Evolutionary conservation across 2,329 filamentous ascomycete genomes (phyloP).

Genomic region (Cladosporium sp.): DNA sequence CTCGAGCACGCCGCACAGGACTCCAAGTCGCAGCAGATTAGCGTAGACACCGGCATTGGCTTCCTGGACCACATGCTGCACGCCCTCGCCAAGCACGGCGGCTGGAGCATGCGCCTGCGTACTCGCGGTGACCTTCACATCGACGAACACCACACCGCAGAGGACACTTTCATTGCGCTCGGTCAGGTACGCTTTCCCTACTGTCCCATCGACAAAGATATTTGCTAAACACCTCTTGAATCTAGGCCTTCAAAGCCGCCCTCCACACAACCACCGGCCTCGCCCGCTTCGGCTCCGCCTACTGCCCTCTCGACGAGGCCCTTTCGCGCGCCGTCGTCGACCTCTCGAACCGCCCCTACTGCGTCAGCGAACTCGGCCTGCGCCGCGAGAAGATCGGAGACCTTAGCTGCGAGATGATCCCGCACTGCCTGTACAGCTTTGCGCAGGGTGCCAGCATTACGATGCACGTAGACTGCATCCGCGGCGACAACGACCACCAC

Average conservation of each 20-base stretch:
- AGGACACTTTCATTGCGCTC: conserved; percentile 89
- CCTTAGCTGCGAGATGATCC: conserved; percentile 92
- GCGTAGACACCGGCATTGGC: conserved; percentile 86
- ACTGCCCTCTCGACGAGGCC: conserved; percentile 91
- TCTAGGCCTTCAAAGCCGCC: conserved; percentile 68
- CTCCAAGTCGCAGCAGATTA: conserved; percentile 78
- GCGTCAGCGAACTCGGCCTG: conserved; percentile 75
- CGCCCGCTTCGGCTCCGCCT: conserved; percentile 84
- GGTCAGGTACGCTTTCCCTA: conserved; percentile 42
- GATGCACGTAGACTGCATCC: conserved; percentile 88
- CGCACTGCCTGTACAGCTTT: conserved; percentile 91
- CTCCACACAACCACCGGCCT: conserved; percentile 74
- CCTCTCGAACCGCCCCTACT: conserved; percentile 84
- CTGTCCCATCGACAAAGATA: not conserved
- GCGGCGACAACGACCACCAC: conserved; percentile 93
- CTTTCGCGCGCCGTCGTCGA: conserved; percentile 91
- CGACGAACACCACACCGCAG: conserved; percentile 96
- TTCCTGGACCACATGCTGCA: conserved; percentile 99
- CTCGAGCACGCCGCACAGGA: conserved; percentile 73
- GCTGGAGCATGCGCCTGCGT: conserved; percentile 79
- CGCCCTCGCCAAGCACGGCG: conserved; percentile 88
- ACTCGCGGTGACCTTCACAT: conserved; percentile 90
- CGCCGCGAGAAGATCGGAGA: conserved; percentile 90
- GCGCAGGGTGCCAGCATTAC: conserved; percentile 84
- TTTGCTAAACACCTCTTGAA: conserved; percentile 1